Evolutionary conservation across 225 moss, liverwort and hornwort species (phyloP), one percentile per base, ranked within the genome.

Genomic region (Ulota crispa): DNA sequence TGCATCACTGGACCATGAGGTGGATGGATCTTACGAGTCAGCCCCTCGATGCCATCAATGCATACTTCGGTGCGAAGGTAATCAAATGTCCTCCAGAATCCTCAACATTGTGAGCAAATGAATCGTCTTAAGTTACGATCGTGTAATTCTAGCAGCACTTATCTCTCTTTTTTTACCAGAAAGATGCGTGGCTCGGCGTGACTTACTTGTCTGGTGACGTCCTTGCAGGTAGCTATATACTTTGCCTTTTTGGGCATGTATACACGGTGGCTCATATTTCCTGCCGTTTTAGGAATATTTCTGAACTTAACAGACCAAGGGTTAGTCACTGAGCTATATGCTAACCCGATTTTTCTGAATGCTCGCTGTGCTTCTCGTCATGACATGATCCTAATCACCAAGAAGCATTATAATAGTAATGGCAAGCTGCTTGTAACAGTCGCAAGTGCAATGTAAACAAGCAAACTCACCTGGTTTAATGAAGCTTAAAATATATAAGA

Each of bases 241-340:
- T 99, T 99, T 79, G 96, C 98, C 36, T 99, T 99, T 74, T 87
- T 96, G 81, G 98, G 98, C 77, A 92, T 96, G 98, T 99, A 99
- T 45, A 89, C 98, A 4, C 91, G 85, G 64, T 99, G 98, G 98
- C 91, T 99, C 14, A 20, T 89, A 27, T 92, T 94, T 39, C 98
- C 98, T 30, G 93, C 88, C 21, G 78, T 71, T 31, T 18, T 99
- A 56, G 98, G 98, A 70, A 80, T 87, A 27, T 23, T 90, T 28
- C 70, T 99, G 69, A 88, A 92, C 80, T 75, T 87, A 16, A 88
- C 84, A 32, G 62, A 93, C 64, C 93, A 91, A 74, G 93, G 97
- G 97, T 98, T 81, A 82, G 85, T 77, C 64, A 42, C 68, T 76
- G 71, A 72, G 65, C 50, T 8, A 18, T 24, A 43, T 30, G 56